A percentile compares a stretch with the other conserved stretches of the same genome.
Evolutionary conservation across 805 yeast species (phyloP).

Genomic region (Saccharomycopsis oosterbeekiorum): DNA sequence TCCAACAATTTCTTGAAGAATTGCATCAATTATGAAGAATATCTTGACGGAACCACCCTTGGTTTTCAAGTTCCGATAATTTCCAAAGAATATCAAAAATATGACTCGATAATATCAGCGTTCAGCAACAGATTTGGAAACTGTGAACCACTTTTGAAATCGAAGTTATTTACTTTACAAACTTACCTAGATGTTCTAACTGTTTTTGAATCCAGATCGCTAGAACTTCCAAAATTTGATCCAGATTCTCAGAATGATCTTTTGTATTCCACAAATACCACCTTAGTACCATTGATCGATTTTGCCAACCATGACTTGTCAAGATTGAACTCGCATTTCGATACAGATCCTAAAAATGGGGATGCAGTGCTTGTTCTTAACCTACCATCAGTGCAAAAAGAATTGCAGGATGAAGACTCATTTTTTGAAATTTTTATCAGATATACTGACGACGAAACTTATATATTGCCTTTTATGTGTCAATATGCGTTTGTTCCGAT

Average conservation of each 20-base stretch:
- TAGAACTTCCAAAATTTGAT: slow-evolving; percentile 3
- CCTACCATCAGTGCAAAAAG: background rate
- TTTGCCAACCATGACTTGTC: slow-evolving; percentile 6
- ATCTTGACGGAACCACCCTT: background rate
- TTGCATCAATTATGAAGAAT: background rate
- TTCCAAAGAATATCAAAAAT: background rate
- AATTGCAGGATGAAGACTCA: background rate
- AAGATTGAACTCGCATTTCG: slow-evolving; percentile 3
- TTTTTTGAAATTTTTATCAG: slow-evolving; percentile 2
- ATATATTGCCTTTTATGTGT: slow-evolving; percentile 1
- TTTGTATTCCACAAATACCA: background rate
- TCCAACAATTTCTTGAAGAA: background rate
- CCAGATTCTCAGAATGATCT: background rate
- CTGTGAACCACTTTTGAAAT: background rate
- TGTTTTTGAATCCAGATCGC: slow-evolving; percentile 2
- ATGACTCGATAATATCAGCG: background rate
- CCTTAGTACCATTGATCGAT: slow-evolving; percentile 6
- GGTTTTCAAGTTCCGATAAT: background rate
- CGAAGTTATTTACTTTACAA: background rate
- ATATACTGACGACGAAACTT: background rate
- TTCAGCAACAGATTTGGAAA: background rate
- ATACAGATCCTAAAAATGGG: slow-evolving; percentile 1
- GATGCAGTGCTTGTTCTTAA: slow-evolving; percentile 1
- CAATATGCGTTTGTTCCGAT: slow-evolving; percentile 3
- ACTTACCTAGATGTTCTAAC: background rate